Conservation (phyloP, 352 stramenopile species). For the Blastocystis sp. region DNA sequence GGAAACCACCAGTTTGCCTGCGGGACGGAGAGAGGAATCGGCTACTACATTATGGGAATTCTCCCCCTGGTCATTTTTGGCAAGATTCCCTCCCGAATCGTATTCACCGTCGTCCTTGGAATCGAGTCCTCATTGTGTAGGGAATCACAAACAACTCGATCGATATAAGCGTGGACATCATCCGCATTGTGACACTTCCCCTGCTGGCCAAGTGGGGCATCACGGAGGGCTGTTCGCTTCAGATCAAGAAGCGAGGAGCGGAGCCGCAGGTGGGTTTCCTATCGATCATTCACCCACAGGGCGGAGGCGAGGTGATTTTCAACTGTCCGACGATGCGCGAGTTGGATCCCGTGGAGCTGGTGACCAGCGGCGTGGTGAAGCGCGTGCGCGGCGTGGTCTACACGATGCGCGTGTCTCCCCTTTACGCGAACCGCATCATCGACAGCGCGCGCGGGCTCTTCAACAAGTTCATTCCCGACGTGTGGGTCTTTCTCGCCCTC, state of each 20-base stretch:
- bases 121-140: constrained; percentile 51
- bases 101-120: constrained; percentile 69
- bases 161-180: constrained; percentile 80
- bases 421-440: constrained; percentile 89
- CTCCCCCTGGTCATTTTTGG: constrained; percentile 89
- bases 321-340: constrained; percentile 83
- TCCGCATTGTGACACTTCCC: constrained; percentile 82
- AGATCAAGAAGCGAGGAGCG: constrained; percentile 53
- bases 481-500: constrained; percentile 68
- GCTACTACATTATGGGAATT: constrained; percentile 94
- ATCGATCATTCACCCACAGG: constrained; percentile 58
- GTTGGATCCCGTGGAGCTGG: constrained; percentile 81
- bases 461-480: constrained; percentile 91
- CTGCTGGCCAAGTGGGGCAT: constrained; percentile 88
- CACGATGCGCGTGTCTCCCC: constrained; percentile 86
- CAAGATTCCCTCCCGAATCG: constrained; percentile 82
- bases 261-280: not conserved
- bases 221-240: constrained; percentile 67
- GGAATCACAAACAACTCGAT: constrained; percentile 68
- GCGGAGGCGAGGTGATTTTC: constrained; percentile 77
- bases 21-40: constrained; percentile 74
- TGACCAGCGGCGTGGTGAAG: constrained; percentile 92
- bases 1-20: constrained; percentile 87
- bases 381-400: constrained; percentile 86
- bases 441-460: constrained; percentile 85